Conservation (phyloP, 176 grass and related monocot genomes). For the Phragmites australis region DNA sequence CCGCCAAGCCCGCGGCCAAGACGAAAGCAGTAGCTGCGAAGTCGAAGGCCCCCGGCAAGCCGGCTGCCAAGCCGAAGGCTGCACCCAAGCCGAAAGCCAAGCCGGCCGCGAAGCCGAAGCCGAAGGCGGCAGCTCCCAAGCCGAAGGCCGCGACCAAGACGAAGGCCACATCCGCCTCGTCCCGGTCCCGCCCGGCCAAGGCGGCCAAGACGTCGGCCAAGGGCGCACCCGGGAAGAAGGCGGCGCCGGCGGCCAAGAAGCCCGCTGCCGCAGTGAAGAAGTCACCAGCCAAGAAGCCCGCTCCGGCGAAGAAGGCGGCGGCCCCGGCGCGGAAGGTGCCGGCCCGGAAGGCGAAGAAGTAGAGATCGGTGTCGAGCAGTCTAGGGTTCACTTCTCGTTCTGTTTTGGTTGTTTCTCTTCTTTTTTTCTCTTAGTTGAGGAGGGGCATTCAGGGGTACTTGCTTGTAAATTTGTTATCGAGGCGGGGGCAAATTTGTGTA, state of each 20-base stretch:
- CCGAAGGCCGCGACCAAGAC: not conserved
- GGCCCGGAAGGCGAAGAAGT: constrained; percentile 70
- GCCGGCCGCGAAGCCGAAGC: not conserved
- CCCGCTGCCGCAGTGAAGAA: constrained; percentile 27
- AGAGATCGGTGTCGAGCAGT: not conserved
- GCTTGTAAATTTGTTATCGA: constrained; percentile 61
- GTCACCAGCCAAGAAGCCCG: constrained; percentile 23
- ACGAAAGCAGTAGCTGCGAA: not conserved
- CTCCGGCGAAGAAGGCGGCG: constrained; percentile 36
- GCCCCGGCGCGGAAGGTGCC: constrained; percentile 50
- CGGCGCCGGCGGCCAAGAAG: constrained; percentile 39
- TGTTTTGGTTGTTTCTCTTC: not conserved
- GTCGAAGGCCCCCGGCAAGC: not conserved
- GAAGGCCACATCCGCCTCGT: too few species aligned
- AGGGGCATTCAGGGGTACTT: not conserved
- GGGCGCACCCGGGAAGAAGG: constrained; percentile 45
- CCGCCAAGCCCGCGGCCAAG: not conserved
- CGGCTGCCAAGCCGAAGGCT: constrained; percentile 9
- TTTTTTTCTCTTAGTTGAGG: not conserved
- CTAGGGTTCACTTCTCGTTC: constrained; percentile 11
- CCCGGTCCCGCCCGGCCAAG: constrained; percentile 30
- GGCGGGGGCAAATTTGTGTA: constrained; percentile 23
- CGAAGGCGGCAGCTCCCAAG: not conserved
- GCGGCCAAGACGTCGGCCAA: constrained; percentile 54
- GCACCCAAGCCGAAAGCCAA: constrained; percentile 12